Percentiles rank a stretch among this genome's conserved stretches.
Conservation (phyloP, 768 basidiomycete species). For the Pulveroboletus sp. region DNA sequence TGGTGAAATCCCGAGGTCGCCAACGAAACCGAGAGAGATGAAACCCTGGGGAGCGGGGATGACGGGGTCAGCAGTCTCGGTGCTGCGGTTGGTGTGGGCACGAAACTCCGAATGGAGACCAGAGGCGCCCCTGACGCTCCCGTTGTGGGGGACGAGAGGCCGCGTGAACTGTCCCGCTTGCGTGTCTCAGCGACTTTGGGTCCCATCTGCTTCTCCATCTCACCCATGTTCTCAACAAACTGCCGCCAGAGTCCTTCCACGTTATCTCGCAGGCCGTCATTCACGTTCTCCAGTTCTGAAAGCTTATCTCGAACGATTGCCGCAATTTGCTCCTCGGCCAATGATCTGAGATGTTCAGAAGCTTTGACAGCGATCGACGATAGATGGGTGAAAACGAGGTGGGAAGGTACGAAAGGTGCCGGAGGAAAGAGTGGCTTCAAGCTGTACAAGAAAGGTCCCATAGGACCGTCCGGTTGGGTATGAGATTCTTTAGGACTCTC, state of each 20-base stretch:
- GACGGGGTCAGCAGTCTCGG: constrained; percentile 38
- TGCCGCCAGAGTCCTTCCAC: constrained; percentile 64
- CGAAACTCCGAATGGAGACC: constrained; percentile 52
- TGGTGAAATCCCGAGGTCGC: constrained; percentile 57
- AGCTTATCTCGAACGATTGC: constrained; percentile 52
- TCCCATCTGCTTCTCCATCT: constrained; percentile 40
- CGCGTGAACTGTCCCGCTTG: constrained; percentile 20
- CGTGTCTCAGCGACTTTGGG: constrained; percentile 14
- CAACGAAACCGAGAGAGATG: constrained; percentile 71
- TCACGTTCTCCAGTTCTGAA: constrained; percentile 53
- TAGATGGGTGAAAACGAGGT: constrained; percentile 67
- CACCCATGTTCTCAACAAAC: constrained; percentile 48
- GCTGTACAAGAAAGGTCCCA: constrained; percentile 44
- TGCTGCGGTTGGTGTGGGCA: constrained; percentile 41
- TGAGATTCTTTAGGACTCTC: constrained; percentile 24
- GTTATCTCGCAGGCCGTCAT: constrained; percentile 51
- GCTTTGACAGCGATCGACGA: constrained; percentile 52
- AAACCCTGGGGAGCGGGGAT: constrained; percentile 42
- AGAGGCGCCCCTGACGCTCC: constrained; percentile 33
- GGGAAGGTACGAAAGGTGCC: constrained; percentile 73
- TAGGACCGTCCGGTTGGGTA: constrained; percentile 23
- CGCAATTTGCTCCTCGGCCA: constrained; percentile 58
- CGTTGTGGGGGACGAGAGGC: constrained; percentile 15
- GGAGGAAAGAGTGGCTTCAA: constrained; percentile 67
- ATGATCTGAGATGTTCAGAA: constrained; percentile 52